Base-by-base conservation (phyloP, 2,329 filamentous ascomycete species). In the Chrysoporthe puriensis region DNA sequence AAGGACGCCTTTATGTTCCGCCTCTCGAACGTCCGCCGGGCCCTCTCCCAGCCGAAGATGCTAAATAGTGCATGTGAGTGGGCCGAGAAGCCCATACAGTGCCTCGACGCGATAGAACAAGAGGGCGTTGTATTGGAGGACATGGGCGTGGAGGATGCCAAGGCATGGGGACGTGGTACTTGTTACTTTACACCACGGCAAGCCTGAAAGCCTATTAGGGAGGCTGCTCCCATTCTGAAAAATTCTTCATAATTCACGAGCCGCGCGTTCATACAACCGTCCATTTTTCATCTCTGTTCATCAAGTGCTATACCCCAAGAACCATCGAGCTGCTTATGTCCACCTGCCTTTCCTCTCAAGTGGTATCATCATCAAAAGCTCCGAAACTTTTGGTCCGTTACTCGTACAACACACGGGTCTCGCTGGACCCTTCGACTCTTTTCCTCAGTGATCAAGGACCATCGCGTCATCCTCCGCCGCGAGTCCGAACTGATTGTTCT, bases 401-500 rank as follows among this genome's bases (percentile, higher is more conserved):
- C 48, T 62, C 64, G 36, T 66, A 67, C 61, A 64, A 60, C 66
- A 54, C 71, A 48, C 7, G 56, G 21, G 42, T 26, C 43, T 44
- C 58, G 46, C 54, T 54, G 26, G 48, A 54, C 62, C 72, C 66
- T 84, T 72, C 79, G 77, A 73, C 86, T 78, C 72, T 86, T 84
- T n/a, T 18, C 26, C 26, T 52, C 32, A 68, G 32, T 63, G 40
- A 36, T 70, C 68, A 43, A 70, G 67, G 40, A 63, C 59, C 85
- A 88, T 88, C 67, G 79, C 74, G 71, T 87, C 84, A 64, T 83
- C 80, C 42, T 81, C 85, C 14, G 79, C 81, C 70, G 83, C 80
- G 70, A 97, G 92, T 18, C 91, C 91, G 83, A 96, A 97, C 76
- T 96, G 89, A 67, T 96, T 94, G 75, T 92, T 92, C 79, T 96